A percentile compares a stretch with the other conserved stretches of the same genome.
Evolutionary conservation across 2,329 filamentous ascomycete species (phyloP).

Genomic region (Gnomoniopsis sp.): DNA sequence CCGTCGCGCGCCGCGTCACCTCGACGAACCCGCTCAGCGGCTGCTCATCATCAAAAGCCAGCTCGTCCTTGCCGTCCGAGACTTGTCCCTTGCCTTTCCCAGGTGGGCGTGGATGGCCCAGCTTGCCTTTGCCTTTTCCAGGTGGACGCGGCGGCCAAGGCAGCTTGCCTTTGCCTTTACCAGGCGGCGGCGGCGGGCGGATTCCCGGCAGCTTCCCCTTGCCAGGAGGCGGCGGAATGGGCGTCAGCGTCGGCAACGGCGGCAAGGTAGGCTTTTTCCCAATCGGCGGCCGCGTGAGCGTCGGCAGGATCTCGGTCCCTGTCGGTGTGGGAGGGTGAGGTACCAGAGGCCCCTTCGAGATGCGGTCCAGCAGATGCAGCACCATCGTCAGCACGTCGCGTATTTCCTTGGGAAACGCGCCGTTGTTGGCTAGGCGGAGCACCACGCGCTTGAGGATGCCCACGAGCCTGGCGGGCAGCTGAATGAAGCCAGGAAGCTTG

Average conservation of each 20-base stretch:
- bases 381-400: not conserved
- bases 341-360: not conserved
- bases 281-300: not conserved
- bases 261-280: not conserved
- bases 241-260: not conserved
- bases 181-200: not conserved
- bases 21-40: not conserved
- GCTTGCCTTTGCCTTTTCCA: too few relatives aligned
- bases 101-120: too few relatives aligned
- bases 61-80: not conserved
- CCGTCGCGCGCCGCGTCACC: not conserved
- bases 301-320: not conserved
- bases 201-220: too few relatives aligned
- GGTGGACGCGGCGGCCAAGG: too few relatives aligned
- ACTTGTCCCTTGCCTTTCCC: too few relatives aligned
- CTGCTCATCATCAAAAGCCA: not conserved
- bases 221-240: too few relatives aligned
- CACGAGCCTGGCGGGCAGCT: not conserved
- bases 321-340: too few relatives aligned
- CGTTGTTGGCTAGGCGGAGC: not conserved
- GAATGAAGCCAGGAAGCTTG: not conserved
- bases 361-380: not conserved
- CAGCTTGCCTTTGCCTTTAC: not conserved
- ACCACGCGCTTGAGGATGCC: not conserved
- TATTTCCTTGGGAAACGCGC: not conserved